A percentile compares a stretch with the other conserved stretches of the same genome.
Evolutionary conservation across 2,329 filamentous ascomycete genomes (phyloP).

Genomic region (Cercospora zeina): DNA sequence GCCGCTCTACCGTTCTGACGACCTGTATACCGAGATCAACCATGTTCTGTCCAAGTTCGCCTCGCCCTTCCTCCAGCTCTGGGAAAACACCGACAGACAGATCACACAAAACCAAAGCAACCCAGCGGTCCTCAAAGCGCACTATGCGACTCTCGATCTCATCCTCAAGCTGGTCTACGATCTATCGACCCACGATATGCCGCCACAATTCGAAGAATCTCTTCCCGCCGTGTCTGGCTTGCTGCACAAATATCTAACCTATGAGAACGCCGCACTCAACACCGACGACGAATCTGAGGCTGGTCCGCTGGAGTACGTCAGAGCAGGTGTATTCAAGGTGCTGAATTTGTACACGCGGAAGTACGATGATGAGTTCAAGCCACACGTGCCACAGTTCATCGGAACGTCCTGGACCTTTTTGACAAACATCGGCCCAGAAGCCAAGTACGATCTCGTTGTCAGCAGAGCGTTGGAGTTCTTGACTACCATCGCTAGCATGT

Average conservation of each 20-base stretch:
- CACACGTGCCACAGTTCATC: conserved; percentile 79
- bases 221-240: conserved; percentile 73
- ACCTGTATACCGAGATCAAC: conserved; percentile 91
- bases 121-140: conserved; percentile 69
- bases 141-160: conserved; percentile 83
- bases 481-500: conserved; percentile 79
- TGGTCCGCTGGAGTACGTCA: conserved; percentile 79
- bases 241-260: conserved; percentile 89
- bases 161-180: conserved; percentile 93
- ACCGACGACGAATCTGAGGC: conserved; percentile 89
- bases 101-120: conserved; percentile 75
- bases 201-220: conserved; percentile 90
- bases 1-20: conserved; percentile 88
- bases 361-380: conserved; percentile 89
- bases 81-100: conserved; percentile 69
- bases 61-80: conserved; percentile 75
- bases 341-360: conserved; percentile 90
- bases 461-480: conserved; percentile 94
- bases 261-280: conserved; percentile 77
- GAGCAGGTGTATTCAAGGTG: conserved; percentile 89
- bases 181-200: conserved; percentile 94
- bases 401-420: conserved; percentile 87
- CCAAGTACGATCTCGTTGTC: conserved; percentile 90
- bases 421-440: conserved; percentile 80
- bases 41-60: conserved; percentile 89